Evolutionary conservation across 2,329 filamentous ascomycete genomes (phyloP), one percentile per base, ranked within the genome.

Genomic region (Hypoxylon sp.): DNA sequence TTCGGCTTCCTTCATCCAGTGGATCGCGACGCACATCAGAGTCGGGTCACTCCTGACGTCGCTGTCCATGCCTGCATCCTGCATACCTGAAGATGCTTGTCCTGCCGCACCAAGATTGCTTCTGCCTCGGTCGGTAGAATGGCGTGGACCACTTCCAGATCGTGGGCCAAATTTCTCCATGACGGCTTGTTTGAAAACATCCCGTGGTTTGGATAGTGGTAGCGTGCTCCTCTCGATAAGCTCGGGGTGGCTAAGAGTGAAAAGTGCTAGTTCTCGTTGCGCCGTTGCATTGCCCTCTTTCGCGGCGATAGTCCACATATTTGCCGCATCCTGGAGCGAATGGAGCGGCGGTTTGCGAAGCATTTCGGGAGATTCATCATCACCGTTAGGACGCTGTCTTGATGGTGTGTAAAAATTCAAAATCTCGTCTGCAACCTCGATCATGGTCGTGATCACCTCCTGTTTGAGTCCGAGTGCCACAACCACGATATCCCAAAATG

Each of bases 1-100:
- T 71, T 92, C 91, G 37, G 92, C 93, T 68, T 92, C 84, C 79
- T 94, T 92, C 93, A 98, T 97, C 94, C 94, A 98, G 81, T 98
- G 94, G 78, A 96, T 89, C 8, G 94, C 94, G 59, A 97, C 87
- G 72, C 94, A 97, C 91, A 98, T 95, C 43, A 93, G 88, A 56
- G 90, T 90, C 1, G 92, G 92, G 75, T 97, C 93, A 62, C 89
- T 93, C 69, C 92, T 77, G 34, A 86, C 83, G 62, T 86, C 79
- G 17, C 80, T 80, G 49, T 82, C 79, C 54, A 76, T 76, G 37
- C 71, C 71, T 1, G 70, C 57, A 28, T 75, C 76, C 19, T 73
- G 70, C 39, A 71, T 70, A 17, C 74, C 75, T 34, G 70, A 59
- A 50, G 70, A 59, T 20, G 67, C 39, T 43, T 67, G 68, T 64